Percentiles rank a stretch among this genome's conserved stretches.
These are phyloP conservation scores for Candolleomyces aberdarensis DNA, from an alignment of 768 basidiomycete genomes.

Conservation along the genomic window DNA sequence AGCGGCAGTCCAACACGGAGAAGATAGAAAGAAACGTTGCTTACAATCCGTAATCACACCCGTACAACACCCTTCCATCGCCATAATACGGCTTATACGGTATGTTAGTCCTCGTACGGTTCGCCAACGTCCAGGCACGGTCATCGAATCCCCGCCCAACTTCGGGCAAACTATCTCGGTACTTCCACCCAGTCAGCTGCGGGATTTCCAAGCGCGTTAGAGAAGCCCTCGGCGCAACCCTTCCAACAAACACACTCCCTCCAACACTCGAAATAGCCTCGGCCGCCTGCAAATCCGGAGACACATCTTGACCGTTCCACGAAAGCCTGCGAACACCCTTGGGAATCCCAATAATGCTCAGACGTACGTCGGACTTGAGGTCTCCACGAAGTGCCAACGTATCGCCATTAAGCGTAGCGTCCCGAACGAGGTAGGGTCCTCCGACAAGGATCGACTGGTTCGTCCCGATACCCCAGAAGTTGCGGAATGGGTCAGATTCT, in stretches of 20 bases:
- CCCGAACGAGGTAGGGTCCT: slow-evolving; percentile 64
- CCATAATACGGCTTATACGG: slow-evolving; percentile 68
- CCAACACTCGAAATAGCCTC: slow-evolving; percentile 34
- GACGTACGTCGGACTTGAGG: slow-evolving; percentile 50
- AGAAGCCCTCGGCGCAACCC: slow-evolving; percentile 33
- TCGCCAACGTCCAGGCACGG: slow-evolving; percentile 58
- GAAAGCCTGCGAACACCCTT: slow-evolving; percentile 48
- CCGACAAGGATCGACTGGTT: slow-evolving; percentile 65
- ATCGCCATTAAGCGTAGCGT: slow-evolving; percentile 45
- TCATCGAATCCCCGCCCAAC: slow-evolving; percentile 57
- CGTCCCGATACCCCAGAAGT: slow-evolving; percentile 73
- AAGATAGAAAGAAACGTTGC: slow-evolving; percentile 16
- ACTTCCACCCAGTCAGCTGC: slow-evolving; percentile 66
- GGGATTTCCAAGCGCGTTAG: slow-evolving; percentile 39
- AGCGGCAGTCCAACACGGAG: neutral
- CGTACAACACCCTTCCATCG: slow-evolving; percentile 76
- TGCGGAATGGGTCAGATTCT: slow-evolving; percentile 40
- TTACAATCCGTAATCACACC: slow-evolving; percentile 85
- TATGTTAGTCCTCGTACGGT: slow-evolving; percentile 73
- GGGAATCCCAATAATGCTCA: slow-evolving; percentile 62
- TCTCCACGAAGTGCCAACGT: slow-evolving; percentile 66
- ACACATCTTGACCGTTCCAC: slow-evolving; percentile 67
- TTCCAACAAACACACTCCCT: slow-evolving; percentile 40
- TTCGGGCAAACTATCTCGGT: slow-evolving; percentile 74
- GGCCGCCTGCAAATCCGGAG: slow-evolving; percentile 28